Conservation (phyloP, 148 eudicot species). For the Cornus controversa region DNA sequence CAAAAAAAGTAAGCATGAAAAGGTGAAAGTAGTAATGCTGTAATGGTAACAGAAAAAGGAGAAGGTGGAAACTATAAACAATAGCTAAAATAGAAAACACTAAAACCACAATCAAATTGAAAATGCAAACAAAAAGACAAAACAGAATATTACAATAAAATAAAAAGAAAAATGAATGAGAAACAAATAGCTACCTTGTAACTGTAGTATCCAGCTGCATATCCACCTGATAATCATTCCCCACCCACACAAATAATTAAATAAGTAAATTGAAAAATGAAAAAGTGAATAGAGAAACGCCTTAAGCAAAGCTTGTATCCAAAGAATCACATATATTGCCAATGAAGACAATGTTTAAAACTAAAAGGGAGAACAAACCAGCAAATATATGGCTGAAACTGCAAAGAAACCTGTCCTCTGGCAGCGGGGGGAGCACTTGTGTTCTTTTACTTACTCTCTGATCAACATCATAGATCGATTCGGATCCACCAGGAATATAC, state of each 20-base stretch:
- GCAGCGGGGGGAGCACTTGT: conserved; percentile 85
- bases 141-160: background rate
- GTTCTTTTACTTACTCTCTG: conserved; percentile 66
- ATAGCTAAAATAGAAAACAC: background rate
- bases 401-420: conserved; percentile 88
- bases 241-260: conserved; percentile 4
- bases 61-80: background rate
- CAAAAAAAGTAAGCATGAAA: background rate
- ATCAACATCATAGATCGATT: conserved; percentile 88
- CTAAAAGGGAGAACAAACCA: conserved; percentile 36
- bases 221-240: conserved; percentile 57
- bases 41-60: background rate
- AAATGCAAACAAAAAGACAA: no score
- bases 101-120: background rate
- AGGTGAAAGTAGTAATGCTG: background rate
- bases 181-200: conserved; percentile 64
- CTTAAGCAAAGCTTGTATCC: background rate
- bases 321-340: background rate
- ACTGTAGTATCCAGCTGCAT: conserved; percentile 99
- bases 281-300: background rate
- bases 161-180: background rate
- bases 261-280: background rate
- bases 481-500: conserved; percentile 78
- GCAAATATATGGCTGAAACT: conserved; percentile 97
- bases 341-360: background rate